Evolutionary conservation across 116 monocot genomes (phyloP).

Genomic region (Zostera marina): DNA sequence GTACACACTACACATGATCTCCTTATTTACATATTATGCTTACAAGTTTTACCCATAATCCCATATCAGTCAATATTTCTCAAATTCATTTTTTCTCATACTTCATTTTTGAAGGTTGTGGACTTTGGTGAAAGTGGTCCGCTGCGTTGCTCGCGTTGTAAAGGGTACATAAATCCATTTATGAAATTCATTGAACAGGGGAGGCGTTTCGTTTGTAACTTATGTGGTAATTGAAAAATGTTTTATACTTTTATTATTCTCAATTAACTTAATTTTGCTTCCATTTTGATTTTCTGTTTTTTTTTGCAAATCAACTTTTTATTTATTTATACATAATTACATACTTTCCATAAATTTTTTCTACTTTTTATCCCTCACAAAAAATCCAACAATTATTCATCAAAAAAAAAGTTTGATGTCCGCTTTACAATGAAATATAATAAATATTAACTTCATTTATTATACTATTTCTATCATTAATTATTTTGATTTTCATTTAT

Average conservation of each 20-base stretch:
- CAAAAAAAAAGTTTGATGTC: no score
- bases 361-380: no score
- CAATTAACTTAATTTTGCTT: neutral
- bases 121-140: conserved; percentile 98
- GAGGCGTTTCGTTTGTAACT: conserved; percentile 76
- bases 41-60: neutral
- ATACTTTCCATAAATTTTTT: no score
- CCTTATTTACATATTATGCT: neutral
- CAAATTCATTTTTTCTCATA: neutral
- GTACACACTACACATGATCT: neutral
- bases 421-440: no score
- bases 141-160: conserved; percentile 87
- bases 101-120: conserved; percentile 52
- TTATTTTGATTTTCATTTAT: no score
- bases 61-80: neutral
- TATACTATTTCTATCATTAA: no score
- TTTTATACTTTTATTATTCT: conserved; percentile 1
- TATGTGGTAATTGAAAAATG: conserved; percentile 54
- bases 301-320: neutral
- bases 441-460: no score
- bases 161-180: conserved; percentile 94
- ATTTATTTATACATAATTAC: no score
- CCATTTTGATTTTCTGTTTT: neutral
- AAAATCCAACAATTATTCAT: no score
- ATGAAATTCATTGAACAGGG: conserved; percentile 97